Evolutionary conservation across 805 yeast species (phyloP), one percentile per base, ranked within the genome.

Genomic region (Debaryomyces castellii): DNA sequence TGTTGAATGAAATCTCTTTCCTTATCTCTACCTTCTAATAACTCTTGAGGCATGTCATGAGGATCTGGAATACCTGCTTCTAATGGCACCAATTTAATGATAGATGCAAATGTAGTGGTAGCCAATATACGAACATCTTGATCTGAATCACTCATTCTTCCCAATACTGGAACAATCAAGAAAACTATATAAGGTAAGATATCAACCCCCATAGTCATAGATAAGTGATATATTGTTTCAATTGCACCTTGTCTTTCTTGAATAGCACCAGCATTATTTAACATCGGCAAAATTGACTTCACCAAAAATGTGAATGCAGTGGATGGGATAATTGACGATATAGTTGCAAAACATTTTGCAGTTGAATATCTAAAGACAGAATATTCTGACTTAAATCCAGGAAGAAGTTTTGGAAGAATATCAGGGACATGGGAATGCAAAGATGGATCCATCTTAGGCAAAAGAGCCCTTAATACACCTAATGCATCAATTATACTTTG

Each of bases 1-100:
- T 94, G 99, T 54, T 86, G 87, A 46, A 94, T 87, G 54, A 94
- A 94, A 54, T 89, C 96, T 61, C 99, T 82, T 63, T 94, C 99
- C 45, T 87, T 78, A 55, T 90, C 97, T 63, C 97, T 86, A 7
- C 96, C 97, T 52, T 76, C 87, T 49, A 94, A 72, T 41, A 94
- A 72, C 39, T 87, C 89, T 46, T 75, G 74, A 0, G 98, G 95
- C 83, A 94, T 82, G 49, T 90, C 96, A 42, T 80, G 83, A 1
- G 98, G 98, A 64, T 94, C 97, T 1, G 96, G 90, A 30, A 94
- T 91, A 62, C 98, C 99, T 6, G 96, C 96, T 69, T 94, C 99
- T 48, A 94, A 76, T 4, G 99, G 99, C 17, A 94, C 98, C 51
- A 94, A 71, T 63, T 92, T 94, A 54, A 94, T 92, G 47, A 94